Evolutionary conservation across 192 early-diverging fungal species (phyloP).

Genomic region (Coemansia umbellata): DNA sequence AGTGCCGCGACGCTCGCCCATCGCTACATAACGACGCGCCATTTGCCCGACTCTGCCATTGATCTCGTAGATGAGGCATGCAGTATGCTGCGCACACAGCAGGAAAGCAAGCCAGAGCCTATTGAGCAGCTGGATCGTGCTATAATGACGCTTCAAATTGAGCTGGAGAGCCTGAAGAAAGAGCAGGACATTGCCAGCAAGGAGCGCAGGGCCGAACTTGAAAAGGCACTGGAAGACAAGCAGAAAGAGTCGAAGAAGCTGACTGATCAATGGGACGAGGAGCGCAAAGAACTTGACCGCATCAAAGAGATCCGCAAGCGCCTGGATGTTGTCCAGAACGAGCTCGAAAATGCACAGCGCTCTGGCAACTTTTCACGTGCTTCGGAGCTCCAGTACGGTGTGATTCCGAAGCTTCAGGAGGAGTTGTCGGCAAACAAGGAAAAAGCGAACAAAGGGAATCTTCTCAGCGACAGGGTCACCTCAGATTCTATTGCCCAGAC

Average conservation of each 20-base stretch:
- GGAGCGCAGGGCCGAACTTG: conserved; percentile 60
- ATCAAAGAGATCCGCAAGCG: conserved; percentile 66
- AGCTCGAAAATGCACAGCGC: conserved; percentile 70
- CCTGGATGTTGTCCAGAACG: conserved; percentile 69
- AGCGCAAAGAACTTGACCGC: conserved; percentile 64
- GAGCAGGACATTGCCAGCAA: conserved; percentile 67
- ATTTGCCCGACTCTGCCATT: conserved; percentile 79
- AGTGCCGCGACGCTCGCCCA: conserved; percentile 68
- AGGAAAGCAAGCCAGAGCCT: conserved; percentile 74
- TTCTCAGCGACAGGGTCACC: conserved; percentile 79
- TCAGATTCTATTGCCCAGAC: conserved; percentile 73
- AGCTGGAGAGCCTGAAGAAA: conserved; percentile 74
- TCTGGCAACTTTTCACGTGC: conserved; percentile 68
- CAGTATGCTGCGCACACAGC: conserved; percentile 69
- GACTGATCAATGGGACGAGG: conserved; percentile 62
- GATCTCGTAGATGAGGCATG: conserved; percentile 81
- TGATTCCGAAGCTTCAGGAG: conserved; percentile 69
- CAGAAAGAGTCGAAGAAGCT: conserved; percentile 57
- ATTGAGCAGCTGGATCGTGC: conserved; percentile 70
- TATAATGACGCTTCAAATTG: conserved; percentile 75
- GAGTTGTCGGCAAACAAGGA: conserved; percentile 58
- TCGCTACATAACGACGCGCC: conserved; percentile 69
- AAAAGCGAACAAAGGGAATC: conserved; percentile 41
- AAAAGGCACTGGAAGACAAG: conserved; percentile 58
- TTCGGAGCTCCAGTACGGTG: conserved; percentile 74